phyloP scores from a whole-genome alignment of 768 basidiomycete species.

The Amanita fuliginea region DNA sequence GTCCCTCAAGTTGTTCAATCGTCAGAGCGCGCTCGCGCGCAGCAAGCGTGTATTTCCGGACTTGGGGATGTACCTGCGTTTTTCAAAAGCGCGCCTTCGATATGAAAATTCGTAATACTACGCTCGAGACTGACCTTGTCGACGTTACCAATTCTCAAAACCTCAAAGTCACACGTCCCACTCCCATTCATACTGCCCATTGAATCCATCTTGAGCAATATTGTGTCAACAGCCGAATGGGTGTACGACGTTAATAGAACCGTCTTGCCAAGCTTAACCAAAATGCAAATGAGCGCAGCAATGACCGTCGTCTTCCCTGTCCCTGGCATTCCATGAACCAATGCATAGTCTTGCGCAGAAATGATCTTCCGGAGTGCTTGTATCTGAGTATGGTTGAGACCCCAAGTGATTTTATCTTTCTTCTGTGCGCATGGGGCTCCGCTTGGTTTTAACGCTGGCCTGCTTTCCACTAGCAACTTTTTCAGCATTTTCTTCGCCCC shows the following conservation, averaged over 20 bases:
- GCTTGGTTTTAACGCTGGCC: background rate
- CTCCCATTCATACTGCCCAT: slow-evolving; percentile 9
- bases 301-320: slow-evolving; percentile 97
- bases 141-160: slow-evolving; percentile 79
- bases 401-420: slow-evolving; percentile 14
- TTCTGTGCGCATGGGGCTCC: slow-evolving; percentile 10
- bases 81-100: background rate
- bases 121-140: slow-evolving; percentile 59
- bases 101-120: background rate
- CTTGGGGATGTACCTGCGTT: slow-evolving; percentile 70
- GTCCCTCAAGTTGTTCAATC: slow-evolving; percentile 74
- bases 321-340: slow-evolving; percentile 96
- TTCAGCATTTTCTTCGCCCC: slow-evolving; percentile 3
- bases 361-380: slow-evolving; percentile 66
- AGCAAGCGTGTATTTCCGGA: slow-evolving; percentile 59
- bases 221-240: slow-evolving; percentile 98
- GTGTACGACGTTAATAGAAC: slow-evolving; percentile 90
- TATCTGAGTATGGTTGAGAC: slow-evolving; percentile 64
- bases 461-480: slow-evolving; percentile 1
- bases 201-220: slow-evolving; percentile 66
- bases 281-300: slow-evolving; percentile 70
- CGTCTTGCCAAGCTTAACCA: slow-evolving; percentile 76
- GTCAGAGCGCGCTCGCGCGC: slow-evolving; percentile 44
- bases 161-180: slow-evolving; percentile 39
- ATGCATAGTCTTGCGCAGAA: slow-evolving; percentile 76